Conservation (phyloP, 1,139 yeast species). For the Taiozyma sp. region DNA sequence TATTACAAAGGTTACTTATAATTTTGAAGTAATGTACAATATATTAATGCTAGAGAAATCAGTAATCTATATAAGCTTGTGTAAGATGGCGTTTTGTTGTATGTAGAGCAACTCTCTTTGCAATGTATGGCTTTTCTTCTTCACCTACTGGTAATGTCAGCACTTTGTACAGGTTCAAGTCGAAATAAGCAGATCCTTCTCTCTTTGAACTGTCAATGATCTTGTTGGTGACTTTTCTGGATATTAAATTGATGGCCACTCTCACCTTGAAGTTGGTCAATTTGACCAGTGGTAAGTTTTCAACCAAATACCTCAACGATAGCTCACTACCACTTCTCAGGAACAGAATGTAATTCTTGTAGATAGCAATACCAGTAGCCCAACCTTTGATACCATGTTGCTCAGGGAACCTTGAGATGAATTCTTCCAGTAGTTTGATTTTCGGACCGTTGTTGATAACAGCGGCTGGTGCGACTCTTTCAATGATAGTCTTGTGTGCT, state of each 20-base stretch:
- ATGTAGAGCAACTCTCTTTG: neutral
- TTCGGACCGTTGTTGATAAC: constrained; percentile 41
- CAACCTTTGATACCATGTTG: constrained; percentile 45
- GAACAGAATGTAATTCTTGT: constrained; percentile 36
- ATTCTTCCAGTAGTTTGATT: constrained; percentile 32
- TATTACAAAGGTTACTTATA: neutral
- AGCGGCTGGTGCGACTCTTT: constrained; percentile 63
- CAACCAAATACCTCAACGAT: constrained; percentile 35
- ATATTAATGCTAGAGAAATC: neutral
- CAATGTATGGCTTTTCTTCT: constrained; percentile 30
- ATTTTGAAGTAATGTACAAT: neutral
- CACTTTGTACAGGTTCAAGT: constrained; percentile 25
- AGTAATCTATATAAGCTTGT: neutral
- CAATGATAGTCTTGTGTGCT: constrained; percentile 56
- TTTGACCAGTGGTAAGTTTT: constrained; percentile 38
- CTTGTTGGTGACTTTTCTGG: constrained; percentile 40
- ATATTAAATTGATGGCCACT: constrained; percentile 48
- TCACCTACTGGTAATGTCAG: constrained; percentile 40
- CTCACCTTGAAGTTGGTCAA: constrained; percentile 30
- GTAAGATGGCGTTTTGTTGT: neutral
- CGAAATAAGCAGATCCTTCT: constrained; percentile 13
- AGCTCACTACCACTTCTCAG: constrained; percentile 20
- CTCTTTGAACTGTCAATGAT: constrained; percentile 26
- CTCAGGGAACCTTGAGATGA: constrained; percentile 45
- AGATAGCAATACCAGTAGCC: constrained; percentile 55